A percentile compares a stretch with the other conserved stretches of the same genome.
Conservation (phyloP, 2,329 filamentous ascomycete species). For the Talaromyces sp. region DNA sequence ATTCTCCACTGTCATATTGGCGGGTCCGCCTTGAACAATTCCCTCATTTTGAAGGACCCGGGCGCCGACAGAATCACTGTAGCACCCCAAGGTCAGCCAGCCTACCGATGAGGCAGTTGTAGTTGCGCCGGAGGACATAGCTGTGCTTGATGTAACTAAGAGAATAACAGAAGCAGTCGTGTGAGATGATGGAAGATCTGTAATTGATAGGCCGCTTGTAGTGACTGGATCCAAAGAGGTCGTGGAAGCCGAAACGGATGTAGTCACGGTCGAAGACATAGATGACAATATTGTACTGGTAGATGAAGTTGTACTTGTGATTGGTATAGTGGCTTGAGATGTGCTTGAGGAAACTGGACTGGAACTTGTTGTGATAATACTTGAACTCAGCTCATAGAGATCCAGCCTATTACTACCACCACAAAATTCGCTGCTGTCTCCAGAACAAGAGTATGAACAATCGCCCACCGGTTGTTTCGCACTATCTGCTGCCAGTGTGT, state of each 20-base stretch:
- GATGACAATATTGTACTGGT: background rate
- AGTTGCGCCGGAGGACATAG: background rate
- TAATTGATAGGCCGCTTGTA: background rate
- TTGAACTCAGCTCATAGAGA: constrained; percentile 9
- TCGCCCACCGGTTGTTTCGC: constrained; percentile 6
- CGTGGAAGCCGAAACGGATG: background rate
- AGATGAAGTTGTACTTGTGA: background rate
- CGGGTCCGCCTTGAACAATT: background rate
- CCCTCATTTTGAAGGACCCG: background rate
- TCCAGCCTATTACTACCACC: constrained; percentile 15
- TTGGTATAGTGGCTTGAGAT: background rate
- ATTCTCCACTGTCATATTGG: background rate
- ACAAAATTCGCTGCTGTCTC: constrained; percentile 14
- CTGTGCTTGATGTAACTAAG: background rate
- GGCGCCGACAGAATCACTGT: background rate
- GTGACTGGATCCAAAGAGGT: background rate
- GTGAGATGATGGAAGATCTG: background rate
- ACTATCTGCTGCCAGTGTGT: constrained; percentile 7
- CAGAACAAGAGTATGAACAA: constrained; percentile 14
- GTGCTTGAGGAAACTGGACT: background rate
- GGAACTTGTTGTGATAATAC: background rate
- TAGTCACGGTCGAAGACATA: background rate
- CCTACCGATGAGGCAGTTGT: background rate
- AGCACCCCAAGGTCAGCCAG: background rate
- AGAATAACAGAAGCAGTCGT: background rate